These are phyloP conservation scores for Globisporangium heterothallicum DNA, from an alignment of 352 stramenopile genomes.

Conservation along the genomic window DNA sequence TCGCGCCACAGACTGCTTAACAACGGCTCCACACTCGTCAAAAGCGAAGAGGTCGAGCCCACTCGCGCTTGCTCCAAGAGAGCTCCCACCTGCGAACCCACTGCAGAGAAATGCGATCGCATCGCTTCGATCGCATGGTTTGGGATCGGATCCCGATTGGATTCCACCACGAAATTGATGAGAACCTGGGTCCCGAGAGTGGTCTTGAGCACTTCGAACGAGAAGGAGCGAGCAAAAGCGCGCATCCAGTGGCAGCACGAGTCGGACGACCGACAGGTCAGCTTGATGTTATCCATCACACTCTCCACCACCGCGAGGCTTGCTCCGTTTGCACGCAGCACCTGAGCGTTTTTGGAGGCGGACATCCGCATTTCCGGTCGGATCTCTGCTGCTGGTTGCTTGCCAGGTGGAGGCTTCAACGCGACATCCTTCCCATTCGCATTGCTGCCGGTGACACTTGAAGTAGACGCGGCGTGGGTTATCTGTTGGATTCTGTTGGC, in stretches of 20 bases:
- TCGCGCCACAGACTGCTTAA: neutral
- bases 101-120: conserved; percentile 4
- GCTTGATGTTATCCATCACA: neutral
- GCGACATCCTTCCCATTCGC: too few species aligned
- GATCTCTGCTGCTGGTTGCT: too few species aligned
- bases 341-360: too few species aligned
- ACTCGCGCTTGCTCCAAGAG: conserved; percentile 8
- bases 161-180: neutral
- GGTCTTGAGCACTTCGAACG: conserved; percentile 20
- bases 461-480: neutral
- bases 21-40: neutral
- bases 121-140: neutral
- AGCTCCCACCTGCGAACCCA: neutral
- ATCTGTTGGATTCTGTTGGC: conserved; percentile 6
- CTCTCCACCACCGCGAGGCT: neutral
- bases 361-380: too few species aligned
- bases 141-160: neutral
- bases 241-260: conserved; percentile 10
- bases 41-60: conserved; percentile 7
- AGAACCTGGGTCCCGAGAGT: conserved; percentile 14
- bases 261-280: neutral
- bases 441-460: neutral
- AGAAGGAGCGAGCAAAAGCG: conserved; percentile 14
- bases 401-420: neutral
- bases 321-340: too few species aligned